These are phyloP conservation scores for Azolla pinnata DNA, from an alignment of 75 land plant species.

Conservation along the genomic window DNA sequence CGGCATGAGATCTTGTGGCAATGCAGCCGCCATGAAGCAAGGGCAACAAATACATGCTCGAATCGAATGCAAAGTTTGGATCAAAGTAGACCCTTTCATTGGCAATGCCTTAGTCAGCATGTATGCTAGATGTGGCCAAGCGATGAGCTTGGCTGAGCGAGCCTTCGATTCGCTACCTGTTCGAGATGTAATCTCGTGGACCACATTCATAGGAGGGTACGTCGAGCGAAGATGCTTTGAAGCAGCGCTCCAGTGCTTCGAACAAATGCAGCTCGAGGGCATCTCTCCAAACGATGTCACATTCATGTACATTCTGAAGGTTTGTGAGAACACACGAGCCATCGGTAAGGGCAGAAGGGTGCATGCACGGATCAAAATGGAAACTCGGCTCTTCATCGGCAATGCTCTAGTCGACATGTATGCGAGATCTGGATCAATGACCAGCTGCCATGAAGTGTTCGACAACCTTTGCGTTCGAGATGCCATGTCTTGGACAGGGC, in stretches of 20 bases:
- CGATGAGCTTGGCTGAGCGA: constrained; percentile 14
- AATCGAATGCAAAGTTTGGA: constrained; percentile 11
- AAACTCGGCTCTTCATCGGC: neutral
- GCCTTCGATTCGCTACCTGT: constrained; percentile 38
- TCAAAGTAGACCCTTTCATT: constrained; percentile 16
- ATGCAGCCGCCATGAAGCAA: constrained; percentile 10
- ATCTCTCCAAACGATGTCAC: constrained; percentile 37
- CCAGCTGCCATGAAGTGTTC: constrained; percentile 20
- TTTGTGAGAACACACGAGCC: constrained; percentile 34
- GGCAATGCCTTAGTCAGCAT: constrained; percentile 26
- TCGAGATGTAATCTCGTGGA: constrained; percentile 39
- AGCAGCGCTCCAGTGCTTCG: constrained; percentile 36
- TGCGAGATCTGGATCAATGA: constrained; percentile 19
- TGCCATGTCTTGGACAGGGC: constrained; percentile 36
- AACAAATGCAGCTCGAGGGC: constrained; percentile 24
- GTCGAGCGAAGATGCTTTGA: constrained; percentile 25
- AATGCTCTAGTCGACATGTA: constrained; percentile 21
- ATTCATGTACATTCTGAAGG: constrained; percentile 37
- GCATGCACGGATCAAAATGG: constrained; percentile 35
- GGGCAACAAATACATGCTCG: constrained; percentile 28
- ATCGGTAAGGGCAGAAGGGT: constrained; percentile 32
- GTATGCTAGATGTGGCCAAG: constrained; percentile 21
- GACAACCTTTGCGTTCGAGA: constrained; percentile 21
- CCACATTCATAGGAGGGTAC: constrained; percentile 59
- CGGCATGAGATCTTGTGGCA: constrained; percentile 8